Evolutionary conservation across 768 basidiomycete species (phyloP).

Genomic region (Tricholoma matsutake): DNA sequence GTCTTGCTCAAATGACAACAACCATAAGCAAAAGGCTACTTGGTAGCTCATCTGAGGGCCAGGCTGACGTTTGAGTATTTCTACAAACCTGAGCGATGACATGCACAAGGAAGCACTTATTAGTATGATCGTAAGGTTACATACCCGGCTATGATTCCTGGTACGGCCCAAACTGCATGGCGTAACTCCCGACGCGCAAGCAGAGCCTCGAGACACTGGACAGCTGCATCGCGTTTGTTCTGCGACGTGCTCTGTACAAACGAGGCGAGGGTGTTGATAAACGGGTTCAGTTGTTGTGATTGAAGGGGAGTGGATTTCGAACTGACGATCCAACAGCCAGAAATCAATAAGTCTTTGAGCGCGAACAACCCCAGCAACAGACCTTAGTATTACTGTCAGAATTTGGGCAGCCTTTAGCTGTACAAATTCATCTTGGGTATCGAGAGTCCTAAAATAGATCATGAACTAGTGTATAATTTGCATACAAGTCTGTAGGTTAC

Average conservation of each 20-base stretch:
- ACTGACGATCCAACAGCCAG: conserved; percentile 26
- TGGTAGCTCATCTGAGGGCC: conserved; percentile 96
- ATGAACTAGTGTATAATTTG: conserved; percentile 11
- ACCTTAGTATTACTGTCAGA: conserved; percentile 83
- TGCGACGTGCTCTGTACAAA: conserved; percentile 58
- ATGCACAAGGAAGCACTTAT: background rate
- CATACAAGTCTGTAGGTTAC: conserved; percentile 33
- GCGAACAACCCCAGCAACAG: conserved; percentile 13
- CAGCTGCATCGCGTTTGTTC: conserved; percentile 83
- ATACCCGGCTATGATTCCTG: conserved; percentile 68
- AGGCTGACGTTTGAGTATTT: conserved; percentile 76
- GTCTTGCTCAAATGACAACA: conserved; percentile 86
- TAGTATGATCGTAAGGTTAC: conserved; percentile 10
- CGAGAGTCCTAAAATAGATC: conserved; percentile 55
- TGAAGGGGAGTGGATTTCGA: conserved; percentile 48
- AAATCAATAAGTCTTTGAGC: background rate
- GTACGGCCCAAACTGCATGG: conserved; percentile 73
- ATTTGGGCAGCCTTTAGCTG: conserved; percentile 89
- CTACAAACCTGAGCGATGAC: conserved; percentile 57
- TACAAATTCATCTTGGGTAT: conserved; percentile 91
- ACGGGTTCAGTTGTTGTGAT: conserved; percentile 53
- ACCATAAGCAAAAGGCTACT: conserved; percentile 89
- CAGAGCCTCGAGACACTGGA: conserved; percentile 87
- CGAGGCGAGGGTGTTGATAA: conserved; percentile 55
- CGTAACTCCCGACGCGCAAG: conserved; percentile 80